Conservation (phyloP, 176 grass and related monocot species). For the Elymus sibiricus region DNA sequence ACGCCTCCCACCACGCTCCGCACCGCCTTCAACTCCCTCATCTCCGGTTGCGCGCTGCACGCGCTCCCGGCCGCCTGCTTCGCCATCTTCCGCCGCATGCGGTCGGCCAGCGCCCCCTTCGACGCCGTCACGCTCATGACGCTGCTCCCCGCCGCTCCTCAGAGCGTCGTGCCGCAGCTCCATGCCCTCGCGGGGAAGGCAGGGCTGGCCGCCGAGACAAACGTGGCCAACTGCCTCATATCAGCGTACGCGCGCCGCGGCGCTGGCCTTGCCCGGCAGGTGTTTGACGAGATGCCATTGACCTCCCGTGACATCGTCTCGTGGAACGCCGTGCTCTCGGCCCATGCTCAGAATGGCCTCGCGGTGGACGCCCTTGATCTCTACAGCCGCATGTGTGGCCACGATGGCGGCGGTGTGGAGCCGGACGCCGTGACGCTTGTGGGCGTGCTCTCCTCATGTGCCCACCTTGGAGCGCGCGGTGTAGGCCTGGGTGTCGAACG, state of each 20-base stretch:
- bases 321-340: slow-evolving; percentile 65
- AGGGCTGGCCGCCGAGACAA: neutral
- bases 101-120: slow-evolving; percentile 19
- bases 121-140: slow-evolving; percentile 58
- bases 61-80: slow-evolving; percentile 34
- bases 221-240: slow-evolving; percentile 57
- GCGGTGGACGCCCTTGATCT: slow-evolving; percentile 44
- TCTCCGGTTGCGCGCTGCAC: slow-evolving; percentile 50
- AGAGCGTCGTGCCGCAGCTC: slow-evolving; percentile 34
- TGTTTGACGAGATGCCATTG: slow-evolving; percentile 40
- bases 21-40: slow-evolving; percentile 68
- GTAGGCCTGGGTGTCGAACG: slow-evolving; percentile 38
- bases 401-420: slow-evolving; percentile 16
- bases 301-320: slow-evolving; percentile 49
- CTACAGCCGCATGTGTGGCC: slow-evolving; percentile 44
- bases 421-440: slow-evolving; percentile 61
- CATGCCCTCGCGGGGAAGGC: slow-evolving; percentile 35
- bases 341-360: slow-evolving; percentile 60
- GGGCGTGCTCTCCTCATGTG: slow-evolving; percentile 55
- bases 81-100: slow-evolving; percentile 51
- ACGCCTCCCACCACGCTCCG: slow-evolving; percentile 27
- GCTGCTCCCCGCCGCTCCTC: slow-evolving; percentile 39
- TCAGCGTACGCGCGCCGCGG: slow-evolving; percentile 37
- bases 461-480: slow-evolving; percentile 43
- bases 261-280: slow-evolving; percentile 31